Conservation (phyloP, 176 grass and related monocot species). For the Pharus latifolius region DNA sequence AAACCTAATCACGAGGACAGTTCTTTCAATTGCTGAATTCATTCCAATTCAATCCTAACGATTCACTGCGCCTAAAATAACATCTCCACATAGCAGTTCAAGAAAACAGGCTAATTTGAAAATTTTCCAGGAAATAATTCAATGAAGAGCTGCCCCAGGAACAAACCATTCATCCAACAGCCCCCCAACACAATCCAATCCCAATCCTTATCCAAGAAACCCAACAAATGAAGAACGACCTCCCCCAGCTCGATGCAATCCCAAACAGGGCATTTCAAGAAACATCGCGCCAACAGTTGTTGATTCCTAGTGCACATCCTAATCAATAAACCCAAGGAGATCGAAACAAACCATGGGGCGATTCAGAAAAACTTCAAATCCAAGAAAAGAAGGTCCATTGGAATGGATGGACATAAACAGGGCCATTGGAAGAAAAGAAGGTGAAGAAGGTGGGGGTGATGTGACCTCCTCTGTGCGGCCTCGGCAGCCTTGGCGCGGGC, state of each 20-base stretch:
- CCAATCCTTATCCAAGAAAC: no score
- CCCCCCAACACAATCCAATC: not conserved
- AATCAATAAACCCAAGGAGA: no score
- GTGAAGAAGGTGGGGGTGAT: not conserved
- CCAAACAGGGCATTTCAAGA: not conserved
- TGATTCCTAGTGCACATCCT: no score
- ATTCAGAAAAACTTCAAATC: no score
- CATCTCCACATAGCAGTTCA: not conserved
- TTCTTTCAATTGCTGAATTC: no score
- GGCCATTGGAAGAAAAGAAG: not conserved
- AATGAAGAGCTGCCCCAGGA: not conserved
- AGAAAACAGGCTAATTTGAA: not conserved
- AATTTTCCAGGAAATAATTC: not conserved
- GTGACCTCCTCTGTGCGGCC: conserved; percentile 73
- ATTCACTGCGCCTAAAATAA: not conserved
- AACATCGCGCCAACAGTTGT: no score
- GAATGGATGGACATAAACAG: no score
- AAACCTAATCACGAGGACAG: not conserved
- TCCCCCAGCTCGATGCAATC: no score
- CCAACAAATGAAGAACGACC: no score
- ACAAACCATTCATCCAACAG: not conserved
- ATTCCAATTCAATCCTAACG: no score
- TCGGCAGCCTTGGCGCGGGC: conserved; percentile 73
- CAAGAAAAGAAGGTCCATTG: no score
- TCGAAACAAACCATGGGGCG: no score